Evolutionary conservation across 192 early-diverging fungal species (phyloP).

Genomic region (Backusella parvicylindrica): DNA sequence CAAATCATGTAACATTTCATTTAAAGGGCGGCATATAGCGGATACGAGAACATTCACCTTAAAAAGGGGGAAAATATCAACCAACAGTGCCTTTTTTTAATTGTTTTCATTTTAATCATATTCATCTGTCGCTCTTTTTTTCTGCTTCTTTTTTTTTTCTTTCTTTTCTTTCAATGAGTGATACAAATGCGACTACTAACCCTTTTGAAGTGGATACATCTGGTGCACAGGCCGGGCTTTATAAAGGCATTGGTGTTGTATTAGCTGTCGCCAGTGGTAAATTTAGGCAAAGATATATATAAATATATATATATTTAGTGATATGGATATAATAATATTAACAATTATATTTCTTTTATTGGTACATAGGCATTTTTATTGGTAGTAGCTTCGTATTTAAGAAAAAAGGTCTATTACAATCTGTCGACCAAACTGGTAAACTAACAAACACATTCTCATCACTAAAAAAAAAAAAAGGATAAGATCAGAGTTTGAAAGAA

Average conservation of each 20-base stretch:
- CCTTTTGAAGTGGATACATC: neutral
- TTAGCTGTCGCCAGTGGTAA: constrained; percentile 68
- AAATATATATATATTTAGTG: neutral
- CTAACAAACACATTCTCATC: neutral
- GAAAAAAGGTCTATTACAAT: constrained; percentile 89
- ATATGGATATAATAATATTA: neutral
- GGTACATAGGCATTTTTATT: constrained; percentile 72
- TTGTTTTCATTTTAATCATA: neutral
- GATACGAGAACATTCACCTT: neutral
- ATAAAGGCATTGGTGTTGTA: constrained; percentile 76
- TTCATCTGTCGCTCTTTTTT: neutral
- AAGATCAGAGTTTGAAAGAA: neutral
- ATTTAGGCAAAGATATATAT: neutral
- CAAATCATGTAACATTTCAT: neutral
- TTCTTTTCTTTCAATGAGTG: neutral
- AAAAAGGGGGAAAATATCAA: neutral
- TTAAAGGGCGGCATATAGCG: neutral
- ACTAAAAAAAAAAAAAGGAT: neutral
- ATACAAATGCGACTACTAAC: neutral
- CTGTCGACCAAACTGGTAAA: constrained; percentile 50
- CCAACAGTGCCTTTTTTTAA: neutral
- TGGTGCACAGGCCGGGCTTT: constrained; percentile 20
- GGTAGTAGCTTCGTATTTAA: constrained; percentile 93
- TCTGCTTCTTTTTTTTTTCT: neutral
- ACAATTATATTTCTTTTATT: neutral